A percentile compares a stretch with the other conserved stretches of the same genome.
phyloP scores from a whole-genome alignment of 2,329 filamentous ascomycete species.

The Fusarium sp. region DNA sequence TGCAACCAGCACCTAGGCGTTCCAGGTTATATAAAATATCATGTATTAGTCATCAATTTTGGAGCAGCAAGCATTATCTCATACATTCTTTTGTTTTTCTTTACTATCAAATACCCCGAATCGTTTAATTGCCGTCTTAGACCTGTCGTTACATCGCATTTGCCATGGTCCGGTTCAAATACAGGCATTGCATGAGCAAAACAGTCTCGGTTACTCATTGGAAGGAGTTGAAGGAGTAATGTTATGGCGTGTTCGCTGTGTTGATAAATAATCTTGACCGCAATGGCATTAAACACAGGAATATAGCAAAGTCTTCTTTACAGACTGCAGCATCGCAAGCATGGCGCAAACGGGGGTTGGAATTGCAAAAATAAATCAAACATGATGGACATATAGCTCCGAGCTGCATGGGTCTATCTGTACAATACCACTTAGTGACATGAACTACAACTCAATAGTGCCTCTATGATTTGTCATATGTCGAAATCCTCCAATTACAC shows the following conservation, averaged over 20 bases:
- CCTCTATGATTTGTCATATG: slow-evolving; percentile 4
- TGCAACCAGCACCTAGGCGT: background rate
- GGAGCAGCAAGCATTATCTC: slow-evolving; percentile 5
- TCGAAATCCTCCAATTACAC: background rate
- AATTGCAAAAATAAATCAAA: slow-evolving; percentile 8
- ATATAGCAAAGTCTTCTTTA: slow-evolving; percentile 3
- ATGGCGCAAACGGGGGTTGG: slow-evolving; percentile 12
- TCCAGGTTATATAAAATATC: background rate
- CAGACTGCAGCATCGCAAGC: background rate
- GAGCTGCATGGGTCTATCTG: background rate
- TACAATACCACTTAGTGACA: background rate
- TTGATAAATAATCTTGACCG: background rate
- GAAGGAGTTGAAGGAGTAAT: slow-evolving; percentile 37
- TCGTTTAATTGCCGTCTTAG: slow-evolving; percentile 31
- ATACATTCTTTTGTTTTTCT: slow-evolving; percentile 8
- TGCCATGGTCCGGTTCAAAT: slow-evolving; percentile 2
- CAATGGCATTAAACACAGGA: background rate
- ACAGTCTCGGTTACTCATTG: slow-evolving; percentile 19
- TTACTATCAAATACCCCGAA: slow-evolving; percentile 35
- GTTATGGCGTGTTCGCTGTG: background rate
- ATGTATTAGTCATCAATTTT: background rate
- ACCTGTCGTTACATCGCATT: slow-evolving; percentile 1
- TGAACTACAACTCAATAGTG: background rate
- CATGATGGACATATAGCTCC: background rate
- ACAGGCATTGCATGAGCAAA: slow-evolving; percentile 13